phyloP scores from a whole-genome alignment of 2,329 filamentous ascomycete species.

The Ceratocystis smalleyi region DNA sequence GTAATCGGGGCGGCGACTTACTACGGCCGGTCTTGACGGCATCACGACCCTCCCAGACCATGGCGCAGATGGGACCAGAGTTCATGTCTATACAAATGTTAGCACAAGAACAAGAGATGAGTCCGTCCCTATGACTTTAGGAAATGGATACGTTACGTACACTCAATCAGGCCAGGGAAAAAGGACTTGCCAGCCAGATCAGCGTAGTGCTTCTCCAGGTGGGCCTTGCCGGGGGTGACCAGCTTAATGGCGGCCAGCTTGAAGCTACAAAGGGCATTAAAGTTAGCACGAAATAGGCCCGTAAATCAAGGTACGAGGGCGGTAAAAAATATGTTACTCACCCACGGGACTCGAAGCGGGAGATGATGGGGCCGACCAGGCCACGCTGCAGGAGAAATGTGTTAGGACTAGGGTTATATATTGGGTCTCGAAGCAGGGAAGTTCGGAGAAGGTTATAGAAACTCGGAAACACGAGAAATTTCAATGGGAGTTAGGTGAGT shows the following conservation, averaged over 20 bases:
- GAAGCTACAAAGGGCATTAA: constrained; percentile 44
- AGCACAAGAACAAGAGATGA: constrained; percentile 16
- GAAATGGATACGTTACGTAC: constrained; percentile 38
- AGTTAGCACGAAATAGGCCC: not conserved
- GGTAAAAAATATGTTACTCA: constrained; percentile 29
- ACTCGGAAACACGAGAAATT: constrained; percentile 2
- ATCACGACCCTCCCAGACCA: constrained; percentile 99
- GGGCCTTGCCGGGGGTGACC: constrained; percentile 70
- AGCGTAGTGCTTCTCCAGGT: constrained; percentile 95
- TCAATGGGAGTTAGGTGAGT: not conserved
- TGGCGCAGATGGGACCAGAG: constrained; percentile 92
- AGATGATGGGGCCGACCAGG: constrained; percentile 94
- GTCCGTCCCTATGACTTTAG: too few species aligned
- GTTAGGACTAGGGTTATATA: constrained; percentile 9
- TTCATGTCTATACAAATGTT: constrained; percentile 60
- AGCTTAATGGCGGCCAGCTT: constrained; percentile 99
- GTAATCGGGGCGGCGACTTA: constrained; percentile 28
- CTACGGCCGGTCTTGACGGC: constrained; percentile 95
- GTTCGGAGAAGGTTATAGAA: constrained; percentile 11
- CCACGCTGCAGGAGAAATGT: constrained; percentile 51
- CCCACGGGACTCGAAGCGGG: constrained; percentile 94
- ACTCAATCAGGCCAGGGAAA: constrained; percentile 86
- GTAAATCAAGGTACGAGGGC: not conserved
- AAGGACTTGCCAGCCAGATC: constrained; percentile 91
- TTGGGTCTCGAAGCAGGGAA: constrained; percentile 11